phyloP scores from a whole-genome alignment of 108 stramenopile species.

The Conticribra weissflogii region DNA sequence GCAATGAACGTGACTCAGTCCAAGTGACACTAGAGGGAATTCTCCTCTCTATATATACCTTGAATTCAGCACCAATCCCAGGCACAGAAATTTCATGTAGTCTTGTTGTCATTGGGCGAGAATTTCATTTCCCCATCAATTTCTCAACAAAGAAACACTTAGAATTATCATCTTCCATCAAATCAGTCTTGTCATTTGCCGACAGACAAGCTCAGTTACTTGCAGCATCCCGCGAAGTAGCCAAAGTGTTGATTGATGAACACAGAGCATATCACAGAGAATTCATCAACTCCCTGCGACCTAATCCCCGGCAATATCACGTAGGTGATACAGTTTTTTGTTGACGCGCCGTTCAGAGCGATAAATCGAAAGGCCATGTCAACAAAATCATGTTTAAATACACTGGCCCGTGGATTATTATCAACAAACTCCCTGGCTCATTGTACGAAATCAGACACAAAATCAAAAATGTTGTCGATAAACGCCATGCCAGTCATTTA shows the following conservation, averaged over 20 bases:
- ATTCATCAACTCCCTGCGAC: constrained; percentile 6
- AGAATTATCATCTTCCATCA: background rate
- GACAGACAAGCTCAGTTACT: background rate
- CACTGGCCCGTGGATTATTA: constrained; percentile 4
- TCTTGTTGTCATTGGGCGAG: constrained; percentile 21
- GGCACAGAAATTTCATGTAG: constrained; percentile 29
- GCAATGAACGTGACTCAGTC: constrained; percentile 13
- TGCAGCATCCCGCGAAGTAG: constrained; percentile 1
- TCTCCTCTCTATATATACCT: constrained; percentile 19
- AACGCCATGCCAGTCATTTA: constrained; percentile 6
- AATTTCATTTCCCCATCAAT: constrained; percentile 43
- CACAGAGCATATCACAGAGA: constrained; percentile 14
- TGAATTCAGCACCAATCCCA: constrained; percentile 29
- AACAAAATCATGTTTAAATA: background rate
- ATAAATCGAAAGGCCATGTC: background rate
- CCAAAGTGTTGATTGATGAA: background rate
- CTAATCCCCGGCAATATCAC: background rate
- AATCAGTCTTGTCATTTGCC: background rate
- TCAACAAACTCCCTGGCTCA: background rate
- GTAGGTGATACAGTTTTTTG: background rate
- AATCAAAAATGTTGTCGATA: background rate
- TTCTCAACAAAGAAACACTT: constrained; percentile 1
- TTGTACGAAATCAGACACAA: background rate
- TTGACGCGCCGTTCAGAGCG: background rate
- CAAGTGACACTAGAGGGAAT: background rate